Evolutionary conservation across 331 rosid species (phyloP).

Genomic region (Acacia pycnantha): DNA sequence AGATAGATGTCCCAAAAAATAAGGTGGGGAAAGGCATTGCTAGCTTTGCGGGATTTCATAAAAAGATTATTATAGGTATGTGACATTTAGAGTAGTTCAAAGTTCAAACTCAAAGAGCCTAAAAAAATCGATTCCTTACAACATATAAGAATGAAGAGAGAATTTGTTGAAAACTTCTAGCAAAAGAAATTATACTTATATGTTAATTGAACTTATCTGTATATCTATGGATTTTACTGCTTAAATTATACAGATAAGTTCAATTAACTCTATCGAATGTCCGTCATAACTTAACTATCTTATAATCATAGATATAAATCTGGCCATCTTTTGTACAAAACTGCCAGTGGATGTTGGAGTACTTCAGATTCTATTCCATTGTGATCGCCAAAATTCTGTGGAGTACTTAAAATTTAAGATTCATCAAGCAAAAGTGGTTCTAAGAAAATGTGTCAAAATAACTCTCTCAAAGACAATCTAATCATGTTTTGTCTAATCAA

Average conservation of each 20-base stretch:
- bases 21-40: conserved; percentile 9
- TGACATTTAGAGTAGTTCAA: conserved; percentile 22
- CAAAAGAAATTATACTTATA: no score
- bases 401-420: conserved; percentile 31
- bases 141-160: conserved; percentile 10
- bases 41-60: conserved; percentile 1
- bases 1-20: conserved; percentile 4
- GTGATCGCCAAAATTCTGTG: conserved; percentile 93
- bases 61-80: conserved; percentile 7
- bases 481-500: no score
- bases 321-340: conserved; percentile 65
- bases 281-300: conserved; percentile 49
- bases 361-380: conserved; percentile 88
- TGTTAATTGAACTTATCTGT: no score
- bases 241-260: not conserved
- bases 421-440: conserved; percentile 17
- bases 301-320: conserved; percentile 84
- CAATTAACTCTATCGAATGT: not conserved
- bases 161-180: conserved; percentile 18
- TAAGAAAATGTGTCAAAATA: conserved; percentile 13
- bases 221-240: not conserved
- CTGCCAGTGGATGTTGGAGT: conserved; percentile 96
- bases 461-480: not conserved
- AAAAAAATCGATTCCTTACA: not conserved
- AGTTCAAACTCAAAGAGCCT: not conserved